Evolutionary conservation across 768 basidiomycete genomes (phyloP).

Genomic region (Gyrodon lividus): DNA sequence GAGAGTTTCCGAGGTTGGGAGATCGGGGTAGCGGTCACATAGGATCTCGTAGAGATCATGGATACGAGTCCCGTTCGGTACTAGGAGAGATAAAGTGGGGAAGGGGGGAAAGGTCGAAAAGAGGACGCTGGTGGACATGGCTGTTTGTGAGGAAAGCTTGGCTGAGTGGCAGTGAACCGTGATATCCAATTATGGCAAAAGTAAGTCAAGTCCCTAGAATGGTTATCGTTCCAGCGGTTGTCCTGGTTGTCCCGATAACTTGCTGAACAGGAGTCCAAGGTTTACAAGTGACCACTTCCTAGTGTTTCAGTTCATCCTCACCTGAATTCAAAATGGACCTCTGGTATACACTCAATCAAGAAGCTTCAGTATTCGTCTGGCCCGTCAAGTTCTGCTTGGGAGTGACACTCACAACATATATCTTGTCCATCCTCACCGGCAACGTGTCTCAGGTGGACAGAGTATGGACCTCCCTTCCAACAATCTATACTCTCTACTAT

Average conservation of each 20-base stretch:
- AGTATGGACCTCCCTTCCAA: slow-evolving; percentile 75
- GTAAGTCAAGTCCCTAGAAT: no score
- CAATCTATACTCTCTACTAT: slow-evolving; percentile 80
- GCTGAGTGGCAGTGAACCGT: slow-evolving; percentile 2
- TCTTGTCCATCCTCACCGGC: slow-evolving; percentile 63
- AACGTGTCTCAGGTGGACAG: slow-evolving; percentile 91
- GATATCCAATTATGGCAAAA: slow-evolving; percentile 9
- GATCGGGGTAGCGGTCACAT: slow-evolving; percentile 43
- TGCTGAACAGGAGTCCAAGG: no score
- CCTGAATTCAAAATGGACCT: slow-evolving; percentile 8
- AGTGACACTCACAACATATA: slow-evolving; percentile 47
- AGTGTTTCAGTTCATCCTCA: no score
- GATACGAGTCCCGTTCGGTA: slow-evolving; percentile 41
- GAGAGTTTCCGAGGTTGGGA: slow-evolving; percentile 44
- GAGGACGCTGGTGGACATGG: slow-evolving; percentile 52
- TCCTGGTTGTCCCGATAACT: no score
- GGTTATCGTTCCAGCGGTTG: no score
- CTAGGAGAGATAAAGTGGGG: slow-evolving; percentile 49
- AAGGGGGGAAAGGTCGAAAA: slow-evolving; percentile 64
- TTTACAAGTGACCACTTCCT: no score
- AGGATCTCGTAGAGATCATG: slow-evolving; percentile 44
- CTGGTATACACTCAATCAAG: slow-evolving; percentile 11
- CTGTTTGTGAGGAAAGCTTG: not conserved
- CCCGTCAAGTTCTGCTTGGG: slow-evolving; percentile 61
- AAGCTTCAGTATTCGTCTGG: slow-evolving; percentile 48